Percentiles rank a stretch among this genome's conserved stretches.
These are phyloP conservation scores for Cladosporium sp. DNA, from an alignment of 2,329 filamentous ascomycete genomes.

Conservation along the genomic window DNA sequence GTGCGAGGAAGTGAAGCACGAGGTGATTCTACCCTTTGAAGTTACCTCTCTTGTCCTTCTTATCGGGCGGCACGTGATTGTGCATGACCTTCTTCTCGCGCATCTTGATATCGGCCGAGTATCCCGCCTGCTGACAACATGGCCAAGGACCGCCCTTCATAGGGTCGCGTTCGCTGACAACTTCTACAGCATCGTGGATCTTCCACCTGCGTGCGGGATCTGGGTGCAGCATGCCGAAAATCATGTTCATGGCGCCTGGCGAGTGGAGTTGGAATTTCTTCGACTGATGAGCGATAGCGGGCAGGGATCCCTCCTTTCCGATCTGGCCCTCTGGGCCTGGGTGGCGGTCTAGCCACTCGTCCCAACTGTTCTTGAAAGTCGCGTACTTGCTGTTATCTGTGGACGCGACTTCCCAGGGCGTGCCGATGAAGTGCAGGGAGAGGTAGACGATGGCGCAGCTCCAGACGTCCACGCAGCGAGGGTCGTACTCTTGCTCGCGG, in stretches of 20 bases:
- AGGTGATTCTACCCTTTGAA: slow-evolving; percentile 4
- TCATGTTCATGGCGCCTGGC: slow-evolving; percentile 62
- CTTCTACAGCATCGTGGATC: slow-evolving; percentile 63
- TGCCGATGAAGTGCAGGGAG: slow-evolving; percentile 67
- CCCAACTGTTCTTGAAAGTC: slow-evolving; percentile 63
- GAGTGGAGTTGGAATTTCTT: slow-evolving; percentile 66
- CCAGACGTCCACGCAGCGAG: slow-evolving; percentile 80
- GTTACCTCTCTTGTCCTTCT: slow-evolving; percentile 31
- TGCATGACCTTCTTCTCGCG: slow-evolving; percentile 39
- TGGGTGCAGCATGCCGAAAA: slow-evolving; percentile 80
- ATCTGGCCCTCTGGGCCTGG: slow-evolving; percentile 44
- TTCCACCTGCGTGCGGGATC: slow-evolving; percentile 66
- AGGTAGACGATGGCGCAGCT: slow-evolving; percentile 79
- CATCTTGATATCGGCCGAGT: slow-evolving; percentile 31
- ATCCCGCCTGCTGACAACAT: slow-evolving; percentile 31
- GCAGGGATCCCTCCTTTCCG: slow-evolving; percentile 38
- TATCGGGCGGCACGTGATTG: slow-evolving; percentile 39
- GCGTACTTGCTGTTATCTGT: slow-evolving; percentile 55
- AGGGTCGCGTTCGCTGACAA: slow-evolving; percentile 35
- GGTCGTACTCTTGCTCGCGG: slow-evolving; percentile 65
- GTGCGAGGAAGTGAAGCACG: neutral
- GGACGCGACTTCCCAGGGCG: slow-evolving; percentile 69
- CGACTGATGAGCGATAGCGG: slow-evolving; percentile 56
- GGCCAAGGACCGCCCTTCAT: slow-evolving; percentile 13
- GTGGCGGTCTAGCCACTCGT: slow-evolving; percentile 60